Base-by-base conservation (phyloP, 2,329 filamentous ascomycete genomes). In the Phaeophleospora eucalypticola region DNA sequence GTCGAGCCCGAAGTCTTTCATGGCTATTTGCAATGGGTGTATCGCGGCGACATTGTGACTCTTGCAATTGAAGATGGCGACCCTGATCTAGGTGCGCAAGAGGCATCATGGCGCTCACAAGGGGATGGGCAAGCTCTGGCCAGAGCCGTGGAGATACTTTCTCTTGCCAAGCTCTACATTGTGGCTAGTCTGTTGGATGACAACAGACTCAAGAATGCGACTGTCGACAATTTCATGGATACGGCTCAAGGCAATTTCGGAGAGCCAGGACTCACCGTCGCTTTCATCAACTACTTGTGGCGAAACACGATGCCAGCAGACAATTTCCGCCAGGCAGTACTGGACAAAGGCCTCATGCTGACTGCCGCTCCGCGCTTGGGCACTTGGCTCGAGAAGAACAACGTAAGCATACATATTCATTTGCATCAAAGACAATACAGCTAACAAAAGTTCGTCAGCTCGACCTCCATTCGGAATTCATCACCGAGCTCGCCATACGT, bases 111-210 rank as follows among this genome's bases (percentile, higher is more conserved):
- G 8, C n/a, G n/a, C 27, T 8, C 8, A 32, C 8, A 8, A 32
- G 8, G 8, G 8, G 27, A 32, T n/a, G 27, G n/a, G 8, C 8
- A 8, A 8, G n/a, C 27, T 8, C 8, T 32, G 8, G 8, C 27
- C n/a, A 16, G 33, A n/a, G 4, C 33, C 12, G 4, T 6, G n/a
- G 33, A 6, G 4, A 14, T 16, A 8, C 18, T 15, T 18, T 4
- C 18, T 3, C 20, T 48, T 8, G 18, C 39, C 14, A 19, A 44
- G 15, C 42, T 53, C 24, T 53, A 49, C 35, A 15, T 40, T 9
- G 37, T 54, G 6, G 48, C 42, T 4, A 43, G 51, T 10, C 29
- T 39, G 14, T 24, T 53, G 0, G 36, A 44, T 10, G 51, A 53
- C 36, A 35, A 24, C 3, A 19, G 16, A 1, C 45, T 53, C 8